Conservation (phyloP, 192 early-diverging fungal species). For the Coemansia sp. region DNA sequence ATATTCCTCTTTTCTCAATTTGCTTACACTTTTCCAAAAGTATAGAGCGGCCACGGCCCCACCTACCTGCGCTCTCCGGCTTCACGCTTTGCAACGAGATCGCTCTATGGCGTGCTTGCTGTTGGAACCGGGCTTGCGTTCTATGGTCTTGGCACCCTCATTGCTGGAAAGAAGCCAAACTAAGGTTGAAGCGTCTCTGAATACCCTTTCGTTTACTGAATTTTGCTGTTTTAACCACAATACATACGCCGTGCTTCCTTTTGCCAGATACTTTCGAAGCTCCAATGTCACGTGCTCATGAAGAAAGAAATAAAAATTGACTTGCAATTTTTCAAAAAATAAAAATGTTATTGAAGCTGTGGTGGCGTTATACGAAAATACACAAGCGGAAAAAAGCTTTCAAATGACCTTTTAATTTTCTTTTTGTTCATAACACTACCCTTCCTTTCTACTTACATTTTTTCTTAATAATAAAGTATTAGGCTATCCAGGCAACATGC, state of each 20-base stretch:
- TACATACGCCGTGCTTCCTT: background rate
- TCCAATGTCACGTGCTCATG: background rate
- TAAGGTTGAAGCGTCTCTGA: background rate
- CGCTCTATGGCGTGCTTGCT: constrained; percentile 25
- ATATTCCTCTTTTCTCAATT: background rate
- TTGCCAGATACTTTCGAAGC: no score
- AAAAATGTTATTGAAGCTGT: no score
- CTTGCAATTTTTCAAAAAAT: no score
- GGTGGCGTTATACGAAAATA: no score
- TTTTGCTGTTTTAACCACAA: background rate
- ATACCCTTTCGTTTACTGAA: background rate
- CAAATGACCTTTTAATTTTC: no score
- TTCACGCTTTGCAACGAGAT: constrained; percentile 22
- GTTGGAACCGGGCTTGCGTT: constrained; percentile 18
- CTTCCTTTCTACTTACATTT: no score
- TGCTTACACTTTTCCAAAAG: background rate
- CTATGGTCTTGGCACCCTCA: constrained; percentile 34
- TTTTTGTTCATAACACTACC: no score
- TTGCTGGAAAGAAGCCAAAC: constrained; percentile 29
- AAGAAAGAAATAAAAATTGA: background rate
- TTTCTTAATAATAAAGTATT: background rate
- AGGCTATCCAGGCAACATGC: background rate
- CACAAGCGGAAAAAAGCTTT: no score
- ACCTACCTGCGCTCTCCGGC: constrained; percentile 45
- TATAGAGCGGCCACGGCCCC: constrained; percentile 46